Conservation (phyloP, 768 basidiomycete genomes). For the Leucocoprinus birnbaumii region DNA sequence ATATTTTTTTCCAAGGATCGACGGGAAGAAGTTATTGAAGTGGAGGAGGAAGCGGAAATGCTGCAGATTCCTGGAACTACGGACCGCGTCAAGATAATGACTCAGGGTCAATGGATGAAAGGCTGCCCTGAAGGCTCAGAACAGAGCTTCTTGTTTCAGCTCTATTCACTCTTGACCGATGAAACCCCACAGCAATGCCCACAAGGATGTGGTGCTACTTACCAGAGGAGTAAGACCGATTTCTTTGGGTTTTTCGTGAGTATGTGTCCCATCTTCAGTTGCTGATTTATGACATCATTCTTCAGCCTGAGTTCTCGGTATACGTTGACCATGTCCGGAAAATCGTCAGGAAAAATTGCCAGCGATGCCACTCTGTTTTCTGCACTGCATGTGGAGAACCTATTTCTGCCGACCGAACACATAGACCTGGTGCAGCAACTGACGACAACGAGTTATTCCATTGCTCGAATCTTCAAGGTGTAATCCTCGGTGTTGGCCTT, state of each 20-base stretch:
- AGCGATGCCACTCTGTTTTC: conserved; percentile 54
- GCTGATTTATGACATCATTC: not conserved
- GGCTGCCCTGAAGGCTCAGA: conserved; percentile 94
- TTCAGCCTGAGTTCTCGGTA: conserved; percentile 65
- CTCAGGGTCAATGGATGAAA: conserved; percentile 95
- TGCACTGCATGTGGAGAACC: conserved; percentile 80
- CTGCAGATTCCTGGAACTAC: conserved; percentile 36
- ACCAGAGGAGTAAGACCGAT: conserved; percentile 65
- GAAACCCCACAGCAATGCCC: conserved; percentile 69
- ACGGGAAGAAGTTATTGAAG: conserved; percentile 87
- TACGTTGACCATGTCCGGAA: conserved; percentile 65
- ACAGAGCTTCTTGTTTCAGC: conserved; percentile 82
- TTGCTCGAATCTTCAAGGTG: conserved; percentile 86
- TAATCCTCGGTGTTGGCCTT: conserved; percentile 88
- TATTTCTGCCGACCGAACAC: conserved; percentile 36
- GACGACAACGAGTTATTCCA: conserved; percentile 62
- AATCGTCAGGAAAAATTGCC: conserved; percentile 60
- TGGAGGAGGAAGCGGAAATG: conserved; percentile 74
- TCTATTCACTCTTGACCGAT: conserved; percentile 68
- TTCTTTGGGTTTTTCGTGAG: conserved; percentile 85
- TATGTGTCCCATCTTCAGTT: conserved; percentile 10
- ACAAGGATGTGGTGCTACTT: conserved; percentile 63
- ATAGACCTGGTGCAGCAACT: conserved; percentile 7
- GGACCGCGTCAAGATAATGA: conserved; percentile 64
- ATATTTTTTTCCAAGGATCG: conserved; percentile 96